Percentiles rank a stretch among this genome's conserved stretches.
Conservation (phyloP, 1,284 basidiomycete genomes). For the Apiotrichum gamsii region DNA sequence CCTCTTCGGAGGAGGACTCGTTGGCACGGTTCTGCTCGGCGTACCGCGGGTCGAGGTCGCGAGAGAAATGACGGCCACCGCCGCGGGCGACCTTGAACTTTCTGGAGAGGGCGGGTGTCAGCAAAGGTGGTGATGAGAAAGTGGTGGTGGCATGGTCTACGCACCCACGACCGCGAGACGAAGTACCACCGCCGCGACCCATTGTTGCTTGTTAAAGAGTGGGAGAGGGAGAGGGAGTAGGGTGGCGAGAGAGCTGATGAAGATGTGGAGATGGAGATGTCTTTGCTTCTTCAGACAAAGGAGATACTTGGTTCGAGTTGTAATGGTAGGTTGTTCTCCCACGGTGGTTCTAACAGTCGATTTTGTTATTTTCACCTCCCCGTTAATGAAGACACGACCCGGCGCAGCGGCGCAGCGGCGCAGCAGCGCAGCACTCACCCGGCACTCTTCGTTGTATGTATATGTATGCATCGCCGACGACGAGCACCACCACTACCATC, state of each 20-base stretch:
- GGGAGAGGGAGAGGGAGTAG: not conserved
- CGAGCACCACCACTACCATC: too few relatives aligned
- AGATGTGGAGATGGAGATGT: not conserved
- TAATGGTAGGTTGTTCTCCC: not conserved
- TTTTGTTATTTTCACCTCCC: too few relatives aligned
- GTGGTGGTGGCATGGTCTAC: conserved; percentile 4
- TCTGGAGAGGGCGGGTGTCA: conserved; percentile 15
- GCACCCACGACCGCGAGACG: conserved; percentile 37
- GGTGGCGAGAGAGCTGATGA: not conserved
- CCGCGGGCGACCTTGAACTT: conserved; percentile 82
- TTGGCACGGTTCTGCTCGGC: conserved; percentile 5
- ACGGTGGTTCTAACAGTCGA: too few relatives aligned
- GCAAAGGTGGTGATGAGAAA: not conserved
- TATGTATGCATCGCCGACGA: too few relatives aligned
- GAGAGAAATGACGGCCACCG: conserved; percentile 75
- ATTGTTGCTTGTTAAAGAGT: conserved; percentile 1
- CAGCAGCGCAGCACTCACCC: too few relatives aligned
- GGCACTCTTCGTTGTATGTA: too few relatives aligned
- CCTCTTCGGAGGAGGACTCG: conserved; percentile 28
- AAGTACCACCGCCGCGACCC: conserved; percentile 14
- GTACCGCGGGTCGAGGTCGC: conserved; percentile 39
- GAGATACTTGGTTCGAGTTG: not conserved
- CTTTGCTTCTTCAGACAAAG: not conserved
- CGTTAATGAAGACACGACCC: too few relatives aligned
- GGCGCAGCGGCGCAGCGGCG: too few relatives aligned